These are phyloP conservation scores for Cutaneotrichosporon cavernicola DNA, from an alignment of 1,284 basidiomycete species.

Conservation along the genomic window DNA sequence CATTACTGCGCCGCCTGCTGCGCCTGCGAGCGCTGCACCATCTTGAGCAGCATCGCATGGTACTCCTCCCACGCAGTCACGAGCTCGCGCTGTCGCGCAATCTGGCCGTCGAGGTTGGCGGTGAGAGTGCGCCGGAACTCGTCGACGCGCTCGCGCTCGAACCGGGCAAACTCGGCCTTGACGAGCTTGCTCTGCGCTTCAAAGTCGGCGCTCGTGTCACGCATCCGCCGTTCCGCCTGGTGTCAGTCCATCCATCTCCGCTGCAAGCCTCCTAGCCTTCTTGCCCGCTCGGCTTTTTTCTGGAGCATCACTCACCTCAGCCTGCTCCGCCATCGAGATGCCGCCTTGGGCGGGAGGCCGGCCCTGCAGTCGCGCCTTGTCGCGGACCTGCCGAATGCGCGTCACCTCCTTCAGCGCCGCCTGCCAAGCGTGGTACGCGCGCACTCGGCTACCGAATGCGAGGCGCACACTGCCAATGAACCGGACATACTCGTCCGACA, in stretches of 20 bases:
- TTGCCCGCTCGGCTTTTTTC: no score
- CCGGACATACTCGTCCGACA: slow-evolving; percentile 87
- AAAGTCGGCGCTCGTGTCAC: slow-evolving; percentile 81
- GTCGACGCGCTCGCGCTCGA: slow-evolving; percentile 87
- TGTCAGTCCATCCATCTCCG: slow-evolving; percentile 3
- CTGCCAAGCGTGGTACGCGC: slow-evolving; percentile 78
- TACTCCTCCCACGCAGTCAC: slow-evolving; percentile 48
- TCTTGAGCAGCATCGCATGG: slow-evolving; percentile 40
- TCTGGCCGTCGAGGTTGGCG: slow-evolving; percentile 44
- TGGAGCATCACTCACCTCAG: slow-evolving; percentile 61
- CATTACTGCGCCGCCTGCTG: slow-evolving; percentile 13
- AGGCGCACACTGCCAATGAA: slow-evolving; percentile 86
- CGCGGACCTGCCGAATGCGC: slow-evolving; percentile 71
- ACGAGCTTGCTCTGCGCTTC: slow-evolving; percentile 81
- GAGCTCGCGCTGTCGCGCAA: slow-evolving; percentile 44
- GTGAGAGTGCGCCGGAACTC: slow-evolving; percentile 50
- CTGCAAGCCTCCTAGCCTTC: neutral
- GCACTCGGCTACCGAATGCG: slow-evolving; percentile 68
- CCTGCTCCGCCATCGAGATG: slow-evolving; percentile 65
- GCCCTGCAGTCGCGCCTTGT: slow-evolving; percentile 74
- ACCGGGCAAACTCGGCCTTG: slow-evolving; percentile 87
- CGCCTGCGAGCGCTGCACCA: slow-evolving; percentile 42
- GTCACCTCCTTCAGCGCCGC: slow-evolving; percentile 71
- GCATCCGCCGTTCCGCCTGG: slow-evolving; percentile 76
- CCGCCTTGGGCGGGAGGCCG: slow-evolving; percentile 54